A percentile compares a stretch with the other conserved stretches of the same genome.
These are phyloP conservation scores for Ceratocystis destructans DNA, from an alignment of 2,329 filamentous ascomycete species.

Conservation along the genomic window DNA sequence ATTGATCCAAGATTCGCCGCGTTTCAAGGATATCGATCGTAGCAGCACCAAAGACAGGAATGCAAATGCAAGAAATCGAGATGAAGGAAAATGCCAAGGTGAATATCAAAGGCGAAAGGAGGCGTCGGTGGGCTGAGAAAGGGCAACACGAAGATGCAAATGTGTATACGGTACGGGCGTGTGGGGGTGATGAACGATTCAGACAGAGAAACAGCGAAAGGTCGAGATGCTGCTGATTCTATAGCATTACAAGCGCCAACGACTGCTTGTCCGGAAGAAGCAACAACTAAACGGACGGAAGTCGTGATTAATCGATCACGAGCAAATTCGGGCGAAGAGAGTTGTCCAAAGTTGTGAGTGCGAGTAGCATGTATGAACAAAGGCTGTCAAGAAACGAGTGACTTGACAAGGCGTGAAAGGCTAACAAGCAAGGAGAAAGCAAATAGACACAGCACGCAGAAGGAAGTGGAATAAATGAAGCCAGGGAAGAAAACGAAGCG, in stretches of 20 bases:
- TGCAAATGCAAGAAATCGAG: constrained; percentile 1
- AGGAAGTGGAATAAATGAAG: not conserved
- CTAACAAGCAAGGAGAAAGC: not conserved
- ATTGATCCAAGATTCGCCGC: not conserved
- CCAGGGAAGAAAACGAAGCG: constrained; percentile 18
- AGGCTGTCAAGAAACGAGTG: constrained; percentile 10
- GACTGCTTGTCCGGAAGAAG: constrained; percentile 12
- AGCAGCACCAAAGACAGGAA: not conserved
- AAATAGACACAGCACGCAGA: constrained; percentile 3
- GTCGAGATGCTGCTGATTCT: not conserved
- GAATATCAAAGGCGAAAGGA: not conserved
- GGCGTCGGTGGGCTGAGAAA: not conserved
- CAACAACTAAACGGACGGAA: constrained; percentile 6
- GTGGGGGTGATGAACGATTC: not conserved
- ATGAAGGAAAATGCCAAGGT: not conserved
- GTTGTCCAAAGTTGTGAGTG: not conserved
- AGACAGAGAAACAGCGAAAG: not conserved
- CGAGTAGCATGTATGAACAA: constrained; percentile 1
- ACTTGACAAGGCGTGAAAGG: constrained; percentile 8
- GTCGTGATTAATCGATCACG: not conserved
- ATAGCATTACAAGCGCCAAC: not conserved
- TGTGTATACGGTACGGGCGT: constrained; percentile 9
- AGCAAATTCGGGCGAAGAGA: not conserved
- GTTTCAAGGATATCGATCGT: not conserved
- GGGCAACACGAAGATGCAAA: constrained; percentile 17